phyloP scores from a whole-genome alignment of 192 early-diverging fungal genomes.

The Coemansia sp. region DNA sequence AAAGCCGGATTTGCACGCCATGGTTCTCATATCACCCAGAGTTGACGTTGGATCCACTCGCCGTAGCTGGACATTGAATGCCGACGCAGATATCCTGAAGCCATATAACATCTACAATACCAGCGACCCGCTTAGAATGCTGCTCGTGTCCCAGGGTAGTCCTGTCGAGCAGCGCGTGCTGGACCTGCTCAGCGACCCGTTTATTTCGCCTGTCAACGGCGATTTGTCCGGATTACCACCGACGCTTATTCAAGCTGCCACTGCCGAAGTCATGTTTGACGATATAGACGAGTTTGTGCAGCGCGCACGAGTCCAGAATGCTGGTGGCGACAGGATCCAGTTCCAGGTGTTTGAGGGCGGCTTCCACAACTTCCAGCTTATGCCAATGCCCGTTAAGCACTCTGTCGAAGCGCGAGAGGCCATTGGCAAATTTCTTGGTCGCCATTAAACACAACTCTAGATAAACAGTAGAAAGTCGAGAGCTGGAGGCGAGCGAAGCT shows the following conservation, averaged over 20 bases:
- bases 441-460: background rate
- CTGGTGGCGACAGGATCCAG: background rate
- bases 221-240: slow-evolving; percentile 20
- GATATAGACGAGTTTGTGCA: slow-evolving; percentile 42
- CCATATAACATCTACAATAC: background rate
- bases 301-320: background rate
- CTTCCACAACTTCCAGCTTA: slow-evolving; percentile 42
- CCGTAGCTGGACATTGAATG: slow-evolving; percentile 15
- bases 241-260: slow-evolving; percentile 36
- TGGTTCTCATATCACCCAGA: slow-evolving; percentile 35
- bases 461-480: no score
- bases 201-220: slow-evolving; percentile 32
- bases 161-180: background rate
- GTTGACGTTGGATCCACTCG: slow-evolving; percentile 26
- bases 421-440: slow-evolving; percentile 12
- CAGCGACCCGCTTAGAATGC: background rate
- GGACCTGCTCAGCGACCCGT: slow-evolving; percentile 21
- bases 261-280: slow-evolving; percentile 34
- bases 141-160: slow-evolving; percentile 8
- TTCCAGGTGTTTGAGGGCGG: slow-evolving; percentile 14
- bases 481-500: no score
- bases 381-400: background rate
- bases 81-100: slow-evolving; percentile 9
- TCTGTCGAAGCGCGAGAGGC: slow-evolving; percentile 9
- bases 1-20: background rate